These are phyloP conservation scores for Curvularia sp. DNA, from an alignment of 2,329 filamentous ascomycete genomes.

Conservation along the genomic window DNA sequence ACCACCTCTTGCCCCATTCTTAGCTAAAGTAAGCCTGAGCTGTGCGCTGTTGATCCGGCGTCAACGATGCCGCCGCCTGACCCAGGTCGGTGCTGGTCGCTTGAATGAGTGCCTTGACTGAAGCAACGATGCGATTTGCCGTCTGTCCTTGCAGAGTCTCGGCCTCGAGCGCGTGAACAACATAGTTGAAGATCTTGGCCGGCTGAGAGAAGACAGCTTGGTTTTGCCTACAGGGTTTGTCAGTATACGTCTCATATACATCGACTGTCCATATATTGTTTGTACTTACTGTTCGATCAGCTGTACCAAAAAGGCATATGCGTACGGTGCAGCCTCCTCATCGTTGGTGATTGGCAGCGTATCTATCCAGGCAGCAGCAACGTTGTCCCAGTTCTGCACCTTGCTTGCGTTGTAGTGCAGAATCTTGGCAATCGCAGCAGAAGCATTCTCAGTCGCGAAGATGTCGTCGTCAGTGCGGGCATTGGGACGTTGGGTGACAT, in stretches of 20 bases:
- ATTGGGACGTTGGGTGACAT: constrained; percentile 79
- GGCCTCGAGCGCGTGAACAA: constrained; percentile 87
- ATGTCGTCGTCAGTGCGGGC: constrained; percentile 90
- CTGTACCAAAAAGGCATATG: constrained; percentile 89
- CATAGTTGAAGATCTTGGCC: constrained; percentile 80
- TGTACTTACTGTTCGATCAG: constrained; percentile 88
- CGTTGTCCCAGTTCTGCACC: constrained; percentile 75
- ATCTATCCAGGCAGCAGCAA: constrained; percentile 85
- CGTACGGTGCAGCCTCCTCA: constrained; percentile 95
- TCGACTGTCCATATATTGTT: background rate
- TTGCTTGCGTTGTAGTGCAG: constrained; percentile 84
- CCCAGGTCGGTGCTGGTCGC: constrained; percentile 77
- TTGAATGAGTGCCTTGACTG: constrained; percentile 79
- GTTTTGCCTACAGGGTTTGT: constrained; percentile 70
- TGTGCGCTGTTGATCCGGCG: constrained; percentile 77
- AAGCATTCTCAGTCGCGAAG: constrained; percentile 97
- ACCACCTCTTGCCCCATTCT: constrained; percentile 16
- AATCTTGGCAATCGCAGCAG: constrained; percentile 95
- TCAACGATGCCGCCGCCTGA: constrained; percentile 76
- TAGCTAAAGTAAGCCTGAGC: constrained; percentile 81
- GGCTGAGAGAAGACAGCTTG: constrained; percentile 79
- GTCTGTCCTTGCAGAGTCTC: constrained; percentile 88
- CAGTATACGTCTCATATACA: background rate
- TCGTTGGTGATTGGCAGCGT: constrained; percentile 93
- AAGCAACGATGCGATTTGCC: constrained; percentile 75